These are phyloP conservation scores for Orobanche coerulescens DNA, from an alignment of 257 asterid species.

Conservation along the genomic window DNA sequence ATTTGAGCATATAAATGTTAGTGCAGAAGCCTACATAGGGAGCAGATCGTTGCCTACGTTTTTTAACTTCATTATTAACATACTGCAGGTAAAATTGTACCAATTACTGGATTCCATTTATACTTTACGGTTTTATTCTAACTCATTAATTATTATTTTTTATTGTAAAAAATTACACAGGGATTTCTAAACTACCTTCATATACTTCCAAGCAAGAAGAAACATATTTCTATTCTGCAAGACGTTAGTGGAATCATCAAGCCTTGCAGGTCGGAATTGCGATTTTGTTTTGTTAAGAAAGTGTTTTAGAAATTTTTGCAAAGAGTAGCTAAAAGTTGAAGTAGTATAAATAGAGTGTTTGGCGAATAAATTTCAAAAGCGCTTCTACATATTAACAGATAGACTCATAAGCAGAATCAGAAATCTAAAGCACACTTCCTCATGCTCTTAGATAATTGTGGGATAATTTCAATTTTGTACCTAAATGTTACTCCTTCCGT, in stretches of 20 bases:
- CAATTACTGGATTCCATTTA: background rate
- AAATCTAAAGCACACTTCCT: too few relatives aligned
- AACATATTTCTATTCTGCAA: slow-evolving; percentile 27
- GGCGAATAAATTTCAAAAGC: too few relatives aligned
- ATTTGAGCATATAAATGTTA: slow-evolving; percentile 33
- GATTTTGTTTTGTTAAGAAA: background rate
- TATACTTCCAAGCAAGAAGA: slow-evolving; percentile 29
- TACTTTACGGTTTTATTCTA: background rate
- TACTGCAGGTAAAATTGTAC: slow-evolving; percentile 32
- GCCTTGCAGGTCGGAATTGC: slow-evolving; percentile 32
- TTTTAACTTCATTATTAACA: slow-evolving; percentile 23
- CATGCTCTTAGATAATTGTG: too few relatives aligned
- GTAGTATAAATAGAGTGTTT: too few relatives aligned
- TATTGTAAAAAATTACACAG: background rate
- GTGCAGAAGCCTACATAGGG: slow-evolving; percentile 41
- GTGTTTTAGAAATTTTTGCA: too few relatives aligned
- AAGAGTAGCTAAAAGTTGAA: background rate
- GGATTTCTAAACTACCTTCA: slow-evolving; percentile 22
- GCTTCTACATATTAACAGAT: too few relatives aligned
- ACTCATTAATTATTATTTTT: background rate
- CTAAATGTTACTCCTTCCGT: too few relatives aligned
- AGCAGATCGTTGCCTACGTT: slow-evolving; percentile 40
- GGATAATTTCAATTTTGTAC: too few relatives aligned
- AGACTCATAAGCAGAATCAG: too few relatives aligned
- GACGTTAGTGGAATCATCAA: slow-evolving; percentile 38